Base-by-base conservation (phyloP, 345 rosid genomes). In the Firmiana major region DNA sequence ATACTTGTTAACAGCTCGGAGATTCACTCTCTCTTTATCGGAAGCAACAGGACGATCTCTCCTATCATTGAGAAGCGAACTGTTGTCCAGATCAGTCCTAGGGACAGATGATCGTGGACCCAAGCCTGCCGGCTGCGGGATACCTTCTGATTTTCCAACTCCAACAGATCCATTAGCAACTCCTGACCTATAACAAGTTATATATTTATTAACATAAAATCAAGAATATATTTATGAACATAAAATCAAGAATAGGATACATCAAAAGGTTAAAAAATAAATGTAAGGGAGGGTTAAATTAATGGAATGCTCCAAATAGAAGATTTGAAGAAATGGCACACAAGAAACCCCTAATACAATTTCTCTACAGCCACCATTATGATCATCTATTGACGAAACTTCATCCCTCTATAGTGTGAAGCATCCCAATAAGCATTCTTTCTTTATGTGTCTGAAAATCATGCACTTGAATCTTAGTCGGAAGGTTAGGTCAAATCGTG, bases 1-100 rank as follows among this genome's bases (percentile, higher is more conserved):
- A 76, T 92, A 94, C 99, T 90, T 97, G 84, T 86, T 91, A 80
- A 87, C 81, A 69, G 92, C 84, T 84, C 90, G 94, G 72, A 87
- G 75, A 80, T 88, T 92, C 85, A 81, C 86, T 82, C 91, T 88
- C 79, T 93, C 99, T 83, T 94, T 94, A 68, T 92, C 98, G 38
- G 86, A 88, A 83, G 86, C 89, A 84, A 78, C 63, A 75, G 90
- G 81, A 54, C 95, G 90, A 79, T 94, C 98, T 85, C 89, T 91
- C 90, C 86, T 88, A 75, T 94, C 97, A 86, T 73, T 87, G 74
- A 83, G 83, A 86, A 84, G 74, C 55, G 90, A 83, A 83, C 75
- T 81, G 82, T 86, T 87, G 72, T 90, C 97, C 48, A 86, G 79
- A 71, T 92, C 97, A 66, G 86, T 74, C 91, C 90, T 87, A 59